Evolutionary conservation across 257 asterid genomes (phyloP).

Genomic region (Solanum pimpinellifolium): DNA sequence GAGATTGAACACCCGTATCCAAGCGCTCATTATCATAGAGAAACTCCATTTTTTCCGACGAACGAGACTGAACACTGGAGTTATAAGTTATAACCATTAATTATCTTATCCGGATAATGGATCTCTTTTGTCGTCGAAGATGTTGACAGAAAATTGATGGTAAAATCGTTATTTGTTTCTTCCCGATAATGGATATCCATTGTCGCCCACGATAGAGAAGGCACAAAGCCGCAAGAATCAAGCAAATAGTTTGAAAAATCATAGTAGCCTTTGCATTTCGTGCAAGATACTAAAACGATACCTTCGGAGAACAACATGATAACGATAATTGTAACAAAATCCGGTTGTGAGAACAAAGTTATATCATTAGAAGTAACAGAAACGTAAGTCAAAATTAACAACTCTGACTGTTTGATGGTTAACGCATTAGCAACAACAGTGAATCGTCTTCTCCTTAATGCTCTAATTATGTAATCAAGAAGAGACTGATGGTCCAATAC

Average conservation of each 20-base stretch:
- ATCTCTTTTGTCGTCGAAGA: background rate
- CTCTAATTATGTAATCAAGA: too few species aligned
- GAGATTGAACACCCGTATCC: too few species aligned
- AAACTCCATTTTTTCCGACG: background rate
- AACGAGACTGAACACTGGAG: background rate
- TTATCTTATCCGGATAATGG: background rate
- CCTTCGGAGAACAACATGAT: background rate
- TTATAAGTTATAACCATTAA: background rate
- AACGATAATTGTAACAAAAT: fast-evolving
- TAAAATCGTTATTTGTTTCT: too few species aligned
- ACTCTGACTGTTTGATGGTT: too few species aligned
- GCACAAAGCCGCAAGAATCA: background rate
- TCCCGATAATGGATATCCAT: background rate
- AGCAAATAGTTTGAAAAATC: too few species aligned
- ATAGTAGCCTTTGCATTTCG: background rate
- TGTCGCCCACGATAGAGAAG: background rate
- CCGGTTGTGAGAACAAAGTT: background rate
- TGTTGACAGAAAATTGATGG: background rate
- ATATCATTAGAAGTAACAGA: background rate
- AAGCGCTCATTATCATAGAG: too few species aligned
- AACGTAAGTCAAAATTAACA: fast-evolving
- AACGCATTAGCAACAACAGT: too few species aligned
- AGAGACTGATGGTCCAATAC: too few species aligned
- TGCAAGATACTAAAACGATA: background rate
- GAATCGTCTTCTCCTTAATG: too few species aligned